A percentile compares a stretch with the other conserved stretches of the same genome.
Evolutionary conservation across 768 basidiomycete species (phyloP).

Genomic region (Holtermannia corniformis): DNA sequence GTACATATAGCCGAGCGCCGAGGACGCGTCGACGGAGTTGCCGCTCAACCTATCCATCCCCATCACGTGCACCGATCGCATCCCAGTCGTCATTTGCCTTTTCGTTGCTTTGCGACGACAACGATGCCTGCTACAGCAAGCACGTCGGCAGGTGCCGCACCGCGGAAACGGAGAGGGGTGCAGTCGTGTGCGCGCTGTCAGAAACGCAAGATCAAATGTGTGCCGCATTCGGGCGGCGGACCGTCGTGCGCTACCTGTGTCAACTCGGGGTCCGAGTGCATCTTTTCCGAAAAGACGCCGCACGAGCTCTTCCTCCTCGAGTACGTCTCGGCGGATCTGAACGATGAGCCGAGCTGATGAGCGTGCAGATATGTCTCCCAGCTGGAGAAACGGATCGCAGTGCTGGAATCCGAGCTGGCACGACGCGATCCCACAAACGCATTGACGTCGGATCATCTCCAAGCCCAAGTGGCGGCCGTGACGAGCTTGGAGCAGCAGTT

Average conservation of each 20-base stretch:
- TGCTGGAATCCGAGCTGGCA: slow-evolving; percentile 20
- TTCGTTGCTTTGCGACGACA: too few relatives aligned
- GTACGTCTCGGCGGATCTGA: slow-evolving; percentile 9
- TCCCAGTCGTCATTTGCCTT: too few relatives aligned
- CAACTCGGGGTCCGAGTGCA: slow-evolving; percentile 16
- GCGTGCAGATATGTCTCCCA: slow-evolving; percentile 22
- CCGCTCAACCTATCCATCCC: too few relatives aligned
- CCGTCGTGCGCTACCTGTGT: slow-evolving; percentile 27
- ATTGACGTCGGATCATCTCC: slow-evolving; percentile 13
- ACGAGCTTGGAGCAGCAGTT: slow-evolving; percentile 18
- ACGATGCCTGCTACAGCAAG: not conserved
- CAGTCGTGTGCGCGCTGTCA: slow-evolving; percentile 28
- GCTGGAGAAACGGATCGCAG: slow-evolving; percentile 20
- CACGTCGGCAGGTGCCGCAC: not conserved
- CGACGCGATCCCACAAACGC: slow-evolving; percentile 10
- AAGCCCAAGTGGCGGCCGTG: slow-evolving; percentile 22
- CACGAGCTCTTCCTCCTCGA: slow-evolving; percentile 29
- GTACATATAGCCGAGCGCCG: too few relatives aligned
- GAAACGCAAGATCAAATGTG: slow-evolving; percentile 30
- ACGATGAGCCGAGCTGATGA: not conserved
- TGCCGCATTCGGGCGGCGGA: slow-evolving; percentile 17
- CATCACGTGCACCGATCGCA: too few relatives aligned
- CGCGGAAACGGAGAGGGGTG: slow-evolving; percentile 9
- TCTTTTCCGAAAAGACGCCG: slow-evolving; percentile 25
- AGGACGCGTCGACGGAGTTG: too few relatives aligned